A percentile compares a stretch with the other conserved stretches of the same genome.
Conservation (phyloP, 805 yeast genomes). For the Candida boleticola region DNA sequence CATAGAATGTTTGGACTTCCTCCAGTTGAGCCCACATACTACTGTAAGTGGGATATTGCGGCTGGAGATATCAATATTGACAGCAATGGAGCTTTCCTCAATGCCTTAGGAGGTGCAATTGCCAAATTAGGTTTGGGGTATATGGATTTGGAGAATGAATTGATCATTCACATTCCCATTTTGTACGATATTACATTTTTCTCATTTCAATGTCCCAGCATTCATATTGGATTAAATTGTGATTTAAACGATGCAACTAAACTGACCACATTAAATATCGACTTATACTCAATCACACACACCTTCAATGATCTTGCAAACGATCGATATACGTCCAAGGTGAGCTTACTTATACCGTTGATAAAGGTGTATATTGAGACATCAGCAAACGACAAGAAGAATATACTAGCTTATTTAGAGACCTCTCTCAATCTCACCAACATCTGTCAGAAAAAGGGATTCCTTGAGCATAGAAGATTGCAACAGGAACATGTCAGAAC, state of each 20-base stretch:
- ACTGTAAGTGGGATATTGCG: slow-evolving; percentile 86
- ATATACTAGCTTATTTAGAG: slow-evolving; percentile 38
- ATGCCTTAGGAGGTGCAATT: slow-evolving; percentile 41
- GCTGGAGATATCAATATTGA: slow-evolving; percentile 57
- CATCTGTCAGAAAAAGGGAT: slow-evolving; percentile 53
- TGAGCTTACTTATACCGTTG: slow-evolving; percentile 48
- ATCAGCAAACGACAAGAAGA: slow-evolving; percentile 8
- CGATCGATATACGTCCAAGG: slow-evolving; percentile 54
- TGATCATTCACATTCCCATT: slow-evolving; percentile 53
- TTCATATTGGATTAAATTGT: slow-evolving; percentile 42
- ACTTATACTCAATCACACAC: slow-evolving; percentile 28
- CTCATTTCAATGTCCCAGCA: slow-evolving; percentile 49
- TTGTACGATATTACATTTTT: slow-evolving; percentile 71
- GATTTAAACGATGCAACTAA: not conserved
- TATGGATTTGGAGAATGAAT: slow-evolving; percentile 72
- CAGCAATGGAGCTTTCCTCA: slow-evolving; percentile 46
- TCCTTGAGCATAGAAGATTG: slow-evolving; percentile 39
- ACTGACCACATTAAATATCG: slow-evolving; percentile 11
- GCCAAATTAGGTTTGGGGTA: slow-evolving; percentile 60
- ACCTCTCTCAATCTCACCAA: slow-evolving; percentile 58
- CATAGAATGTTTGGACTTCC: slow-evolving; percentile 93
- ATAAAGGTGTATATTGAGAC: slow-evolving; percentile 2
- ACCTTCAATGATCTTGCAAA: slow-evolving; percentile 71
- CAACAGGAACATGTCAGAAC: slow-evolving; percentile 66
- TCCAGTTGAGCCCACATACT: slow-evolving; percentile 83